These are phyloP conservation scores for Fusarium subtropicale DNA, from an alignment of 2,329 filamentous ascomycete genomes.

Conservation along the genomic window DNA sequence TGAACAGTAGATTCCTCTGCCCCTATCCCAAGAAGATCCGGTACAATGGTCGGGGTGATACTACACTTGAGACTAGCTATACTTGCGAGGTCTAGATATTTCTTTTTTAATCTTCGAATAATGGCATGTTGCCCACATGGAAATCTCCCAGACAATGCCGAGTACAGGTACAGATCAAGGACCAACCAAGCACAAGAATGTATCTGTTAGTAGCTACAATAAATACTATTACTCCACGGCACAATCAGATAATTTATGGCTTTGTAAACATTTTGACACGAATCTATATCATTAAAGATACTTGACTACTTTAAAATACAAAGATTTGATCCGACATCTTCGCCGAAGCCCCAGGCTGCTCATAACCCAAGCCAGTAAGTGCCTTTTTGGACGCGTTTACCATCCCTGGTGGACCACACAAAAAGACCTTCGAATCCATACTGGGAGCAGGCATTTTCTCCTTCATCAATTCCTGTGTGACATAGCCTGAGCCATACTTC, in stretches of 20 bases:
- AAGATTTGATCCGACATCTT: slow-evolving; percentile 68
- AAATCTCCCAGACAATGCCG: not conserved
- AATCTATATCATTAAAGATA: not conserved
- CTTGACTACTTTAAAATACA: not conserved
- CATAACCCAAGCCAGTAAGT: slow-evolving; percentile 61
- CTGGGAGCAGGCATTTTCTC: slow-evolving; percentile 61
- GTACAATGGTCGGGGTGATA: no score
- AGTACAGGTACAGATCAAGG: no score
- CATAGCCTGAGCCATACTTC: slow-evolving; percentile 61
- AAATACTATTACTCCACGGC: no score
- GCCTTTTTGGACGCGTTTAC: slow-evolving; percentile 66
- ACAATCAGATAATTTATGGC: no score
- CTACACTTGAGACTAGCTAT: no score
- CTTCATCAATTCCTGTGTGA: slow-evolving; percentile 62
- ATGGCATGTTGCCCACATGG: slow-evolving; percentile 6
- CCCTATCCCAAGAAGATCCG: no score
- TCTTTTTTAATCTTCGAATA: slow-evolving; percentile 20
- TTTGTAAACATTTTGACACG: no score
- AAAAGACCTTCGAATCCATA: slow-evolving; percentile 62
- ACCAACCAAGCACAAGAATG: no score
- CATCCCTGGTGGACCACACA: slow-evolving; percentile 72
- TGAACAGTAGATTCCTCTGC: no score
- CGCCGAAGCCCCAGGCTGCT: slow-evolving; percentile 59
- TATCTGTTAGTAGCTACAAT: no score
- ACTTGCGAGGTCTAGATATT: no score